These are phyloP conservation scores for Colletotrichum phormii DNA, from an alignment of 2,329 filamentous ascomycete species.

Conservation along the genomic window DNA sequence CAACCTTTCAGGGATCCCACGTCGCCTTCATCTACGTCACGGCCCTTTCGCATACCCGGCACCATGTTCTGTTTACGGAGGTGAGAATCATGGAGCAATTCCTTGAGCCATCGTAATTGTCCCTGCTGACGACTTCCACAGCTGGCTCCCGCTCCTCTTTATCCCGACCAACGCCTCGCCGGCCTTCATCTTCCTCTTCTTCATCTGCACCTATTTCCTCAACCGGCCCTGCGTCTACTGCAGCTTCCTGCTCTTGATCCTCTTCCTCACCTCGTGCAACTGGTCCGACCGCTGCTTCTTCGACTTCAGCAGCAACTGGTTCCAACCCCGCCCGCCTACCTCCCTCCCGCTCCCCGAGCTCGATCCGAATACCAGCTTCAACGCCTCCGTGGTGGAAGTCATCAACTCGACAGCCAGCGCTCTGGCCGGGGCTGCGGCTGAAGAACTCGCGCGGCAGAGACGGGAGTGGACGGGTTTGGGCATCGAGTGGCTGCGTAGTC, in stretches of 20 bases:
- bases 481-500: slow-evolving; percentile 85
- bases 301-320: slow-evolving; percentile 93
- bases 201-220: slow-evolving; percentile 94
- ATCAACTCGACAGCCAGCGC: slow-evolving; percentile 78
- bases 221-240: slow-evolving; percentile 98
- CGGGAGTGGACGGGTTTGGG: slow-evolving; percentile 81
- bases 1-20: slow-evolving; percentile 3
- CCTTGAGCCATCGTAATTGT: slow-evolving; percentile 16
- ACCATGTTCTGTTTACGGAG: slow-evolving; percentile 73
- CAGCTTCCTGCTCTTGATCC: slow-evolving; percentile 92
- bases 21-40: slow-evolving; percentile 16
- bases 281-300: slow-evolving; percentile 94
- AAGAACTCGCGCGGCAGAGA: slow-evolving; percentile 66
- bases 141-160: slow-evolving; percentile 89
- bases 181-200: slow-evolving; percentile 87
- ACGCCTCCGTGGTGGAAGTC: slow-evolving; percentile 63
- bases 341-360: slow-evolving; percentile 43
- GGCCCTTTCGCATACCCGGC: background rate
- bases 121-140: slow-evolving; percentile 47
- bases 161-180: slow-evolving; percentile 89
- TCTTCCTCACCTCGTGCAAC: slow-evolving; percentile 91
- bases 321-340: slow-evolving; percentile 76
- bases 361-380: slow-evolving; percentile 51
- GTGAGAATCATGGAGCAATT: slow-evolving; percentile 47
- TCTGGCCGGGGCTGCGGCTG: slow-evolving; percentile 74